These are phyloP conservation scores for Chlorophyllum brunneum DNA, from an alignment of 768 basidiomycete genomes.

Conservation along the genomic window DNA sequence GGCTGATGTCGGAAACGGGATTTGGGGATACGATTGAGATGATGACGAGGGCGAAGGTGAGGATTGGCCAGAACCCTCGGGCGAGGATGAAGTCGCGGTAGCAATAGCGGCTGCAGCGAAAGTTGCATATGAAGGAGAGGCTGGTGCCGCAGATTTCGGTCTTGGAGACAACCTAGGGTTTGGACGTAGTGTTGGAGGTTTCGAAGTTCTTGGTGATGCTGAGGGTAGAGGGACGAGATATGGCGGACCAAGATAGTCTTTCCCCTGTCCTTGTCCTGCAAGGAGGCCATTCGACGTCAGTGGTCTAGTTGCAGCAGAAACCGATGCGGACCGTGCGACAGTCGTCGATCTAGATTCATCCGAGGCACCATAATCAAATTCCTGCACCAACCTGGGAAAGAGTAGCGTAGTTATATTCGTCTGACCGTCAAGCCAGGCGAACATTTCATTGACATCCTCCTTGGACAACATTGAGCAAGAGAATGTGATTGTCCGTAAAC, in stretches of 20 bases:
- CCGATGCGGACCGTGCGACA: not conserved
- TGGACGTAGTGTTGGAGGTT: not conserved
- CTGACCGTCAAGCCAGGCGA: conserved; percentile 41
- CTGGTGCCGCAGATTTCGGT: conserved; percentile 7
- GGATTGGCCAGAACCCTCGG: not conserved
- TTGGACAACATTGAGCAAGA: conserved; percentile 27
- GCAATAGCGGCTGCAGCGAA: not conserved
- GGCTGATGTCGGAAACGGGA: not conserved
- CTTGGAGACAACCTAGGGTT: not conserved
- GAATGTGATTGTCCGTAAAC: conserved; percentile 36
- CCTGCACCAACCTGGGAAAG: conserved; percentile 35
- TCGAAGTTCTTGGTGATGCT: not conserved
- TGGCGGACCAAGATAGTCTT: conserved; percentile 6
- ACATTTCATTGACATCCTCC: conserved; percentile 29
- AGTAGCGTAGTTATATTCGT: conserved; percentile 34
- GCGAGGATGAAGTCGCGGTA: not conserved
- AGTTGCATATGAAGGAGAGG: conserved; percentile 9
- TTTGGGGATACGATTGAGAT: not conserved
- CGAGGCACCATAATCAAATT: conserved; percentile 13
- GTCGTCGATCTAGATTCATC: not conserved
- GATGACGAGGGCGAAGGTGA: conserved; percentile 17
- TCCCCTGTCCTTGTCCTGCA: not conserved
- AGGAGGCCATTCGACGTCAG: not conserved
- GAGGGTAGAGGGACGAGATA: conserved; percentile 4
- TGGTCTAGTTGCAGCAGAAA: not conserved